Conservation (phyloP, 1,139 yeast species). For the Kodamaea sp. region DNA sequence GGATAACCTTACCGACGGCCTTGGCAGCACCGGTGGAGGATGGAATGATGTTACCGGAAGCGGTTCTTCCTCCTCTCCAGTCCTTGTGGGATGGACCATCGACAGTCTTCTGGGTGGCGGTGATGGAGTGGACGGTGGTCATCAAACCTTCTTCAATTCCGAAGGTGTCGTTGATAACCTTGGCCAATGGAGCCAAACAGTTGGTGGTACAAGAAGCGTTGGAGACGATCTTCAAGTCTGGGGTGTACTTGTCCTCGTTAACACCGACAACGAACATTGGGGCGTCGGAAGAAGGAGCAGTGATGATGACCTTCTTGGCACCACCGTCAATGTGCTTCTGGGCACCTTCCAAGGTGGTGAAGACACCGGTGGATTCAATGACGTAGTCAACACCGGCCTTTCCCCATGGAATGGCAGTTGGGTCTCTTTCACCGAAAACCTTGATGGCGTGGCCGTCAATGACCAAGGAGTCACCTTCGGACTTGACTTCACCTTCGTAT, state of each 20-base stretch:
- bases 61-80: conserved; percentile 95
- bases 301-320: conserved; percentile 86
- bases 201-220: conserved; percentile 91
- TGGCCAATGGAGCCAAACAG: conserved; percentile 88
- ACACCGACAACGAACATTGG: conserved; percentile 90
- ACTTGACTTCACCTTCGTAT: conserved; percentile 66
- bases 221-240: conserved; percentile 71
- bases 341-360: conserved; percentile 78
- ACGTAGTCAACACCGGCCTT: conserved; percentile 73
- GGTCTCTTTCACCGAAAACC: conserved; percentile 78
- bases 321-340: conserved; percentile 80
- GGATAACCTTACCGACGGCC: conserved; percentile 90
- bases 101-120: conserved; percentile 89
- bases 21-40: conserved; percentile 93
- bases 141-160: conserved; percentile 86
- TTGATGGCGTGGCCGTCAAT: conserved; percentile 69
- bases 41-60: conserved; percentile 87
- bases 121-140: conserved; percentile 90
- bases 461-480: conserved; percentile 56
- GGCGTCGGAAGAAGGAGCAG: conserved; percentile 86
- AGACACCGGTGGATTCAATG: conserved; percentile 88
- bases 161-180: conserved; percentile 75
- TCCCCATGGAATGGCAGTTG: conserved; percentile 82
- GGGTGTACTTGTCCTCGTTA: conserved; percentile 69
- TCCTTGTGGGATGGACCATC: conserved; percentile 93